phyloP scores from a whole-genome alignment of 1,284 basidiomycete species.

The Phaffia rhodozyma region DNA sequence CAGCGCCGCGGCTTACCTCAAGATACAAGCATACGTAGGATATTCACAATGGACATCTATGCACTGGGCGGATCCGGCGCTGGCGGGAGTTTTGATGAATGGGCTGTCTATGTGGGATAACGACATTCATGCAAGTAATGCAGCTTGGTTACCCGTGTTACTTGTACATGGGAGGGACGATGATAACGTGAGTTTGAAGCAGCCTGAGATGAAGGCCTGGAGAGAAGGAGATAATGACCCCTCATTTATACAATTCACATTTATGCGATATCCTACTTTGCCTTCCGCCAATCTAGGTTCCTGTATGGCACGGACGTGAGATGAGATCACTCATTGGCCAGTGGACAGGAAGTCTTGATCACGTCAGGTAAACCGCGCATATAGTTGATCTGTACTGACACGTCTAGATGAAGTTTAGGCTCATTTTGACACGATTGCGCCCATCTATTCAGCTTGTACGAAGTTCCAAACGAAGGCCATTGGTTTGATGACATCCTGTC shows the following conservation, averaged over 20 bases:
- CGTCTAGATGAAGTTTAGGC: no score
- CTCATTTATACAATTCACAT: background rate
- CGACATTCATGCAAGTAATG: constrained; percentile 68
- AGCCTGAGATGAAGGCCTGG: background rate
- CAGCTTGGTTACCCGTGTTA: constrained; percentile 49
- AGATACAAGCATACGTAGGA: constrained; percentile 71
- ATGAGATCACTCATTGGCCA: constrained; percentile 10
- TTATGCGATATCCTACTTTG: background rate
- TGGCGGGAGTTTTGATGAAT: constrained; percentile 56
- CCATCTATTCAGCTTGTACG: constrained; percentile 18
- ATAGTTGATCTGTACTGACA: background rate
- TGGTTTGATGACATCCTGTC: constrained; percentile 36
- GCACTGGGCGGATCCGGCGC: constrained; percentile 62
- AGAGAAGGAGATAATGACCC: no score
- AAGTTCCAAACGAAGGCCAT: constrained; percentile 31
- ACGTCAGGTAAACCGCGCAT: background rate
- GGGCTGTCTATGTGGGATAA: constrained; percentile 72
- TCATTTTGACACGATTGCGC: no score
- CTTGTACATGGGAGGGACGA: constrained; percentile 60
- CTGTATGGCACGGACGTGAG: constrained; percentile 29
- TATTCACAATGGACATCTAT: constrained; percentile 47
- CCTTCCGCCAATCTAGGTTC: constrained; percentile 18
- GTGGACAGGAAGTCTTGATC: background rate
- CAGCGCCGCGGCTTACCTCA: constrained; percentile 58
- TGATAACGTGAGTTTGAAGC: constrained; percentile 24